Conservation (phyloP, 108 stramenopile genomes). For the Epithemia pelagica region DNA sequence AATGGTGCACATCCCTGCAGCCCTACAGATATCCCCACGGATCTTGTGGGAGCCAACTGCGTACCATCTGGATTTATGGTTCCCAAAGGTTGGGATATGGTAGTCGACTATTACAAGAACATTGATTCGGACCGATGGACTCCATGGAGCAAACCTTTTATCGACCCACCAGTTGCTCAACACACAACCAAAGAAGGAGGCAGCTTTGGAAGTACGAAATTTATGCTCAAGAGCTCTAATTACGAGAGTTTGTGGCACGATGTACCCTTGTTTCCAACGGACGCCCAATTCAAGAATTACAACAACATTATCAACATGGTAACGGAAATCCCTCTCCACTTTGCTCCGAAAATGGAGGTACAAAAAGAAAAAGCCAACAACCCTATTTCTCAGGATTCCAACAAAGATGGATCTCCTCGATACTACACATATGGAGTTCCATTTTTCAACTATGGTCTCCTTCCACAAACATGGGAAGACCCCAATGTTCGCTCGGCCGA, state of each 20-base stretch:
- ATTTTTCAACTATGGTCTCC: slow-evolving; percentile 96
- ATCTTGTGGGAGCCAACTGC: slow-evolving; percentile 93
- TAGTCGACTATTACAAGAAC: slow-evolving; percentile 96
- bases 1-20: slow-evolving; percentile 94
- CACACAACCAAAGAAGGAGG: slow-evolving; percentile 43
- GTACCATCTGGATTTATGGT: slow-evolving; percentile 98
- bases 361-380: slow-evolving; percentile 65
- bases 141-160: slow-evolving; percentile 85
- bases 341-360: slow-evolving; percentile 97
- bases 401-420: slow-evolving; percentile 89
- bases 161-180: slow-evolving; percentile 48
- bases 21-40: slow-evolving; percentile 86
- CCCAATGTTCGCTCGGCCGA: slow-evolving; percentile 52
- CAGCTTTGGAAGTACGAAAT: slow-evolving; percentile 70
- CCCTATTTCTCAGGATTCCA: slow-evolving; percentile 82
- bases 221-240: slow-evolving; percentile 39
- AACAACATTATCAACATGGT: slow-evolving; percentile 71
- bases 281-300: slow-evolving; percentile 9
- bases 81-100: slow-evolving; percentile 95
- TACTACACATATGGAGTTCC: slow-evolving; percentile 96
- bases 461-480: slow-evolving; percentile 99
- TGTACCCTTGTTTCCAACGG: slow-evolving; percentile 63
- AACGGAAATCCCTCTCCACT: slow-evolving; percentile 93
- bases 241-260: slow-evolving; percentile 91
- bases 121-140: slow-evolving; percentile 88